These are phyloP conservation scores for Epichloe bromicola DNA, from an alignment of 2,329 filamentous ascomycete genomes.

Conservation along the genomic window DNA sequence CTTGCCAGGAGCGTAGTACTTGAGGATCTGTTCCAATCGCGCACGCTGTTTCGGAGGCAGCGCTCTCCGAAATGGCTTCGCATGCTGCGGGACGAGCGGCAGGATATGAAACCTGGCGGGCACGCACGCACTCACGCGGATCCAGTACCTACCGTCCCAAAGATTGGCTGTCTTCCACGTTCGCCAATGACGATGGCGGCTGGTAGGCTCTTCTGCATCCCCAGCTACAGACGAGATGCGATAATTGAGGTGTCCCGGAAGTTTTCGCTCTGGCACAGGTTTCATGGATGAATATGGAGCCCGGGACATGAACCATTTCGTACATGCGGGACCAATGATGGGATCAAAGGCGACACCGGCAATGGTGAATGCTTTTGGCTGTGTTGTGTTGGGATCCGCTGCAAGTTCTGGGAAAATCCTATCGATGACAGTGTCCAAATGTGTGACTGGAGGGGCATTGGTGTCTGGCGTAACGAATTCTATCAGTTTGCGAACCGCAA, in stretches of 20 bases:
- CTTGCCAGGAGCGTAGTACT: constrained; percentile 39
- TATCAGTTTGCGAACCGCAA: constrained; percentile 35
- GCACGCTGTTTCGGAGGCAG: constrained; percentile 21
- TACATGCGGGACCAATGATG: constrained; percentile 8
- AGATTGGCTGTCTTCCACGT: constrained; percentile 22
- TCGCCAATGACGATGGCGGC: constrained; percentile 12
- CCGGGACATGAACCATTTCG: constrained; percentile 34
- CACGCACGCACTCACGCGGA: constrained; percentile 32
- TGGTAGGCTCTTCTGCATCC: constrained; percentile 3
- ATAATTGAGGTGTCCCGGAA: constrained; percentile 13
- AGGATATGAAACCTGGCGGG: constrained; percentile 29
- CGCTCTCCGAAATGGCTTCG: constrained; percentile 34
- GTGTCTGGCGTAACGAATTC: constrained; percentile 36
- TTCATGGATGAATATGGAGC: constrained; percentile 30
- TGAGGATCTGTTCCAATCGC: constrained; percentile 29
- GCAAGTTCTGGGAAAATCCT: constrained; percentile 35
- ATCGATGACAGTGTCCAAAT: constrained; percentile 32
- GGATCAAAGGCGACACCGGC: constrained; percentile 27
- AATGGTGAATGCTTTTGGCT: constrained; percentile 28
- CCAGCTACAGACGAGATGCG: not conserved
- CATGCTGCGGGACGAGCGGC: constrained; percentile 31
- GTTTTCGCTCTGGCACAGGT: constrained; percentile 16
- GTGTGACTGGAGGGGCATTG: constrained; percentile 26
- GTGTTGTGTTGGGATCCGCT: constrained; percentile 1
- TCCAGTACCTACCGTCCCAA: constrained; percentile 53